A percentile compares a stretch with the other conserved stretches of the same genome.
phyloP scores from a whole-genome alignment of 768 basidiomycete species.

The Hebeloma cylindrosporum region DNA sequence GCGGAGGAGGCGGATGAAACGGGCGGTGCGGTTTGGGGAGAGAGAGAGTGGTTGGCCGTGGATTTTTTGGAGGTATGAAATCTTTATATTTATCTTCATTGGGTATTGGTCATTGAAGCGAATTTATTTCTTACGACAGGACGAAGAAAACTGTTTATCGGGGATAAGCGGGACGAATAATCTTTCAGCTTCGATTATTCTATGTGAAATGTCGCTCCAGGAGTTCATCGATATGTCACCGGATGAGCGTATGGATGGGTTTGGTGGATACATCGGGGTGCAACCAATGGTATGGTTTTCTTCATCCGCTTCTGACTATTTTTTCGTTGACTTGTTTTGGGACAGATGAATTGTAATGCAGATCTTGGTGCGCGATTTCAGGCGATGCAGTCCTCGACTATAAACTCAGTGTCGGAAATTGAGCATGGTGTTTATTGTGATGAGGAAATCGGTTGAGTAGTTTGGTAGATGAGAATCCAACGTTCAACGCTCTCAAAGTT shows the following conservation, averaged over 20 bases:
- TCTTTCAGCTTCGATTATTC: conserved; percentile 65
- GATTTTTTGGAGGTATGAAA: conserved; percentile 55
- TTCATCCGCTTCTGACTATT: background rate
- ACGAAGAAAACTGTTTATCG: conserved; percentile 55
- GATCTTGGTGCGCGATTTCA: conserved; percentile 19
- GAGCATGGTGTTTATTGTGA: too few species aligned
- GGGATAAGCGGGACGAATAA: conserved; percentile 62
- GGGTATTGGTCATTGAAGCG: background rate
- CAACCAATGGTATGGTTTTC: conserved; percentile 50
- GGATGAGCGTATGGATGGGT: conserved; percentile 46
- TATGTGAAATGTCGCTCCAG: conserved; percentile 53
- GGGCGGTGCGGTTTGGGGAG: conserved; percentile 53
- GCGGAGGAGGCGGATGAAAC: conserved; percentile 47
- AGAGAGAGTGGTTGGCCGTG: conserved; percentile 60
- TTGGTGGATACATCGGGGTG: conserved; percentile 47
- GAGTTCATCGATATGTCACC: conserved; percentile 53
- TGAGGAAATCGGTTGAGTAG: too few species aligned
- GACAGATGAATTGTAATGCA: conserved; percentile 19
- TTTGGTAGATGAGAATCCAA: too few species aligned
- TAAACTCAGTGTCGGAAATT: background rate
- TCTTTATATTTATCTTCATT: conserved; percentile 1
- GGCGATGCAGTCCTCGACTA: conserved; percentile 11
- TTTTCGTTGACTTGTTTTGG: background rate
- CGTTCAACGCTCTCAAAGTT: too few species aligned
- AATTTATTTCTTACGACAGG: conserved; percentile 39